These are phyloP conservation scores for Saccharomyces hybrid DNA, from an alignment of 1,139 yeast genomes.

Conservation along the genomic window DNA sequence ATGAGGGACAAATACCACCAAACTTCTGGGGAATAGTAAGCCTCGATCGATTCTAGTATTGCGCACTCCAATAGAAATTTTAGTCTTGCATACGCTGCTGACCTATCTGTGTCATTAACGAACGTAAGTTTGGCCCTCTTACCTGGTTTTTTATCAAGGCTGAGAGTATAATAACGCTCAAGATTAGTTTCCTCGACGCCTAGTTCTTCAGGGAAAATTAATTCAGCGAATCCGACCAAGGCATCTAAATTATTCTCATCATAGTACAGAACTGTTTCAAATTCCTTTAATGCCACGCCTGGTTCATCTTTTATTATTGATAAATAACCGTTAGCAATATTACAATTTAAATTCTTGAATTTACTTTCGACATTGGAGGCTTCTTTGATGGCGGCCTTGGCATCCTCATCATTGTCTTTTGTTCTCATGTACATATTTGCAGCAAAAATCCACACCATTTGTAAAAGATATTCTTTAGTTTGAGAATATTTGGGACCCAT, in stretches of 20 bases:
- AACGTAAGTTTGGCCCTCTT: constrained; percentile 23
- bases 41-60: constrained; percentile 42
- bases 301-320: constrained; percentile 32
- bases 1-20: constrained; percentile 67
- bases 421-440: constrained; percentile 53
- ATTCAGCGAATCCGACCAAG: constrained; percentile 57
- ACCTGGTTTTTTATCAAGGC: background rate
- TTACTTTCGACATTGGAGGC: constrained; percentile 42
- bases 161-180: constrained; percentile 12
- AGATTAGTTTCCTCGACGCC: constrained; percentile 11
- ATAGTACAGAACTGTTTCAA: constrained; percentile 57
- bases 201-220: constrained; percentile 37
- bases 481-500: constrained; percentile 15
- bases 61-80: constrained; percentile 56
- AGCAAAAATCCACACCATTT: constrained; percentile 69
- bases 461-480: constrained; percentile 35
- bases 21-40: constrained; percentile 55
- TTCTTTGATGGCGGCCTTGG: constrained; percentile 67
- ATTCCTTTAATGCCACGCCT: constrained; percentile 51
- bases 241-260: constrained; percentile 49
- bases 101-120: constrained; percentile 44
- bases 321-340: constrained; percentile 47
- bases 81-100: constrained; percentile 60
- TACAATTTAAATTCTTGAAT: constrained; percentile 39
- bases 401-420: constrained; percentile 49